Evolutionary conservation across 805 yeast species (phyloP), one percentile per base, ranked within the genome.

Genomic region (Candida ipomoeae): DNA sequence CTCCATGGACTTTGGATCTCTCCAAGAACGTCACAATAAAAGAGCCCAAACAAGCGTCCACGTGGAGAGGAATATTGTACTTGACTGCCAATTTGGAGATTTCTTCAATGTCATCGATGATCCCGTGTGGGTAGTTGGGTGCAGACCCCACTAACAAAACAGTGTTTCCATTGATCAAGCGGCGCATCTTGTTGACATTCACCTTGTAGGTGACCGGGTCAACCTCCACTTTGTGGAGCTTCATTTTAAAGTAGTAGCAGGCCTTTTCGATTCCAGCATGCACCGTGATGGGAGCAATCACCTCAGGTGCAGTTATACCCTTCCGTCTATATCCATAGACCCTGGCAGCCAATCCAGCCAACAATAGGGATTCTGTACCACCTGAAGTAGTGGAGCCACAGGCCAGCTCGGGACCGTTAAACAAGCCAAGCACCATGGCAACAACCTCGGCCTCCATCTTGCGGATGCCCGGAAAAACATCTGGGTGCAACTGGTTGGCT

Each of bases 191-290:
- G 1, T 64, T 63, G 21, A 84, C 60, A 58, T 90, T 84, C 8
- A 86, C 97, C 62, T 85, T 72, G 65, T 66, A 87, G 7, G 89
- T 81, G 15, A 62, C 67, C 0, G 85, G 82, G 60, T 85, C 91
- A 40, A 92, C 58, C 29, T 85, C 90, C 7, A 86, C 96, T 59
- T 89, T 87, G 56, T 85, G 86, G 29, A 92, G 71, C 54, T 81
- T 87, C 75, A 94, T 92, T 3, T 87, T 87, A 67, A 92, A 94
- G 70, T 92, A 92, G 62, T 81, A 83, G 36, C 95, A 84, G 3
- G 98, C 98, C 69, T 92, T 92, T 63, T 88, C 91, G 52, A 92
- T 84, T 2, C 96, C 99, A 2, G 99, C 99, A 68, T 92, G 99
- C 1, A 91, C 84, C 0, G 97, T 87, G 13, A 73, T 74, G 0